Percentiles rank a stretch among this genome's conserved stretches.
Conservation (phyloP, 257 asterid genomes). For the Knoxia roxburghii region DNA sequence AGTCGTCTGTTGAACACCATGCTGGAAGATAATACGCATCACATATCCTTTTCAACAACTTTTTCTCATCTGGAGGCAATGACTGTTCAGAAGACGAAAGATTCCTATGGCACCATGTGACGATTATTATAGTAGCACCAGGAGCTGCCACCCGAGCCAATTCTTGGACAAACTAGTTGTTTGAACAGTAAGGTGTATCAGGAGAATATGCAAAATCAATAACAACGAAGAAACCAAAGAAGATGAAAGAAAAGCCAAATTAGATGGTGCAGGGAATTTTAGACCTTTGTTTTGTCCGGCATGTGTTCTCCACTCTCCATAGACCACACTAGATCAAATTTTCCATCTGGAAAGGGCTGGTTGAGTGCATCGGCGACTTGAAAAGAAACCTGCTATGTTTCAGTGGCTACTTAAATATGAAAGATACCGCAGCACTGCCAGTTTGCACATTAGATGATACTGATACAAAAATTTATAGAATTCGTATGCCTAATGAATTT, state of each 20-base stretch:
- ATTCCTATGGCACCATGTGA: constrained; percentile 98
- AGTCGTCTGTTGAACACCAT: constrained; percentile 89
- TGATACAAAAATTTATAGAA: background rate
- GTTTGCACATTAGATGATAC: background rate
- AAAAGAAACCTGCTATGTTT: constrained; percentile 57
- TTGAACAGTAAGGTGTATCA: background rate
- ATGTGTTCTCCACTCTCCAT: constrained; percentile 99
- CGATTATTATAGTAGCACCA: constrained; percentile 82
- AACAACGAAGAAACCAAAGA: background rate
- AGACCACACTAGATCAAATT: constrained; percentile 92
- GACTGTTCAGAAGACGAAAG: constrained; percentile 67
- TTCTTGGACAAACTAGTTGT: constrained; percentile 70
- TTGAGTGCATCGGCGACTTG: constrained; percentile 94
- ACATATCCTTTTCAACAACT: constrained; percentile 60
- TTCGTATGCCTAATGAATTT: background rate
- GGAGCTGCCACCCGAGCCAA: constrained; percentile 94
- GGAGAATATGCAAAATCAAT: background rate
- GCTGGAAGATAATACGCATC: constrained; percentile 79
- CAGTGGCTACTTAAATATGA: background rate
- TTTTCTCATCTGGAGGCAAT: constrained; percentile 53
- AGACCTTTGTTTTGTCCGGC: constrained; percentile 91
- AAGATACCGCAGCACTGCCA: background rate
- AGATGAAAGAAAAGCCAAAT: constrained; percentile 1
- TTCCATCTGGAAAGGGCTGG: constrained; percentile 87
- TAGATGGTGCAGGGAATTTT: background rate